A percentile compares a stretch with the other conserved stretches of the same genome.
These are phyloP conservation scores for Candida andamanensis DNA, from an alignment of 805 yeast species.

Conservation along the genomic window DNA sequence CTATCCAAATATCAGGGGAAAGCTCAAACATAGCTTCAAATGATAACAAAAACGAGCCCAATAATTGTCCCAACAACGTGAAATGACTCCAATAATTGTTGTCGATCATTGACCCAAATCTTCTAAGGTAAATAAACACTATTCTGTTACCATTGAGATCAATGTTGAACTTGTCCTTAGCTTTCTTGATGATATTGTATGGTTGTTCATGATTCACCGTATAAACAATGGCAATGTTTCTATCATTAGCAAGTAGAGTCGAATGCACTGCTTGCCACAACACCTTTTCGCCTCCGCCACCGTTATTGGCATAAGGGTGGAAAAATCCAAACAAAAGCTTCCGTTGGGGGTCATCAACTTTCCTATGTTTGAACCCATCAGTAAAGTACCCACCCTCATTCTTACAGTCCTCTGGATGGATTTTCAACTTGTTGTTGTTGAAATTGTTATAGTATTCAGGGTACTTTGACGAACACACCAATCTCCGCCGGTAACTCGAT, in stretches of 20 bases:
- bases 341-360: conserved; percentile 34
- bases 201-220: conserved; percentile 59
- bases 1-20: conserved; percentile 87
- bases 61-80: conserved; percentile 82
- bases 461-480: conserved; percentile 28
- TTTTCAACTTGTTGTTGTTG: conserved; percentile 30
- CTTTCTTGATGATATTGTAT: conserved; percentile 46
- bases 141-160: conserved; percentile 40
- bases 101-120: conserved; percentile 56
- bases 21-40: conserved; percentile 64
- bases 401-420: conserved; percentile 24
- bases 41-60: conserved; percentile 69
- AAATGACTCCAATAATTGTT: conserved; percentile 69
- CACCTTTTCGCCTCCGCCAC: conserved; percentile 98
- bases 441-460: conserved; percentile 38
- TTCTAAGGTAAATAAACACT: conserved; percentile 55
- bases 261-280: conserved; percentile 88
- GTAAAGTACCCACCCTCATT: conserved; percentile 19
- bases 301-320: conserved; percentile 94
- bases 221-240: conserved; percentile 63
- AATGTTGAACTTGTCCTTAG: conserved; percentile 52
- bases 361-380: conserved; percentile 24
- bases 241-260: conserved; percentile 47
- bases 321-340: conserved; percentile 70
- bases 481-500: conserved; percentile 35